phyloP scores from a whole-genome alignment of 805 yeast species.

The Starmerella potacharoeniae region DNA sequence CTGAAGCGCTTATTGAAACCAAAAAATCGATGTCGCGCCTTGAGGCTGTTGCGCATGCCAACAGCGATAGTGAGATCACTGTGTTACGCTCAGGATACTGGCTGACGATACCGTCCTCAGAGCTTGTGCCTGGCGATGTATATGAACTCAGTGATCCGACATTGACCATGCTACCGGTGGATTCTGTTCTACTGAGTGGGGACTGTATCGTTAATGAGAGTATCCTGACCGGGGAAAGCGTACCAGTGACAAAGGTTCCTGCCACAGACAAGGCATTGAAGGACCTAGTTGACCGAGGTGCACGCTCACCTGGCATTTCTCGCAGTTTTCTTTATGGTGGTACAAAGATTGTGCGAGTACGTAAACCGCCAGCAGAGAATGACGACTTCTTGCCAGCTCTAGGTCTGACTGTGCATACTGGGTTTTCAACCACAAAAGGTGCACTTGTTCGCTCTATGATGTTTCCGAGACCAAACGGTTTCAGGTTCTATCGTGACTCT shows the following conservation, averaged over 20 bases:
- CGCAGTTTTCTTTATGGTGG: constrained; percentile 62
- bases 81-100: constrained; percentile 90
- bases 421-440: constrained; percentile 93
- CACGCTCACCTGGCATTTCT: constrained; percentile 3
- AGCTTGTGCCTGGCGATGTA: constrained; percentile 91
- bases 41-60: constrained; percentile 48
- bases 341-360: constrained; percentile 74
- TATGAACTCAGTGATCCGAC: constrained; percentile 86
- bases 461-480: constrained; percentile 88
- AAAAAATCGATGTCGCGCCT: constrained; percentile 59
- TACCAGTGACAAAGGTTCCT: constrained; percentile 77
- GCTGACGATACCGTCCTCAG: constrained; percentile 65
- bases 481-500: constrained; percentile 87
- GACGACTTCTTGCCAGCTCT: constrained; percentile 59
- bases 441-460: constrained; percentile 88
- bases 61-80: constrained; percentile 66
- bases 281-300: constrained; percentile 41
- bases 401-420: constrained; percentile 80
- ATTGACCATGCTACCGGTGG: constrained; percentile 68
- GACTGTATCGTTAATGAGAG: constrained; percentile 96
- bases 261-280: constrained; percentile 49
- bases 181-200: constrained; percentile 74
- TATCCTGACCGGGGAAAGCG: constrained; percentile 97
- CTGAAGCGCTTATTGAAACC: constrained; percentile 78
- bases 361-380: constrained; percentile 43